Evolutionary conservation across 1,284 basidiomycete genomes (phyloP).

Genomic region (Rhodotorula sp.): DNA sequence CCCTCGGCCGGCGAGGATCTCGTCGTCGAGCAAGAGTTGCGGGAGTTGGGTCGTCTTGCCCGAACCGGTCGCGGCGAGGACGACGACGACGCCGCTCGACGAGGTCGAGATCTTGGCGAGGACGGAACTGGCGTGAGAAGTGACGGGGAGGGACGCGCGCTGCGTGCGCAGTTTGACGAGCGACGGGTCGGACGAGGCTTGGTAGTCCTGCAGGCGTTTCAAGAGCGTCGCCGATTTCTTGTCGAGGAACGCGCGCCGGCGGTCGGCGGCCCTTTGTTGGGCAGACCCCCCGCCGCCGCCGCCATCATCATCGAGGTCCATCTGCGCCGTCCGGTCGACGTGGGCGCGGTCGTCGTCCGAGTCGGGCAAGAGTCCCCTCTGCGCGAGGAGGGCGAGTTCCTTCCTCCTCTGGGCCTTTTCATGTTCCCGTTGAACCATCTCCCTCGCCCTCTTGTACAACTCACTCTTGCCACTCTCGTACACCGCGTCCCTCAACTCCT

Average conservation of each 20-base stretch:
- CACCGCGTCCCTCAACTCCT: conserved; percentile 71
- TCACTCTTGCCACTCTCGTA: conserved; percentile 62
- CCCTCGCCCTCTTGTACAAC: conserved; percentile 54
- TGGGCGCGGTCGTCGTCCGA: neutral
- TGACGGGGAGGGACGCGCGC: conserved; percentile 53
- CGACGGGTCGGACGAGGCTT: conserved; percentile 57
- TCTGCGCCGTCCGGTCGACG: neutral
- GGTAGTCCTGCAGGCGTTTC: conserved; percentile 62
- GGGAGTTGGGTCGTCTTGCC: conserved; percentile 96
- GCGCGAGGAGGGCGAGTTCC: conserved; percentile 26
- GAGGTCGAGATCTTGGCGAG: conserved; percentile 70
- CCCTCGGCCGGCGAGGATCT: conserved; percentile 73
- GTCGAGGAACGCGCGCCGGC: conserved; percentile 54
- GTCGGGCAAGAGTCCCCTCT: conserved; percentile 7
- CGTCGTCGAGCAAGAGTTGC: conserved; percentile 84
- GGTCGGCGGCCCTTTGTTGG: neutral
- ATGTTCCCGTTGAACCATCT: conserved; percentile 27
- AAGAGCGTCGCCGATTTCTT: conserved; percentile 64
- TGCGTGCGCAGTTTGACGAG: conserved; percentile 67
- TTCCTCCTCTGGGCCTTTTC: conserved; percentile 29
- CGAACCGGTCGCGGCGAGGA: conserved; percentile 92
- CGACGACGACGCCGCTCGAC: conserved; percentile 71
- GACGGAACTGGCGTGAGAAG: conserved; percentile 39
- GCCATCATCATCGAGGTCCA: too few species aligned
- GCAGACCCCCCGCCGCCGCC: neutral